Evolutionary conservation across 2,329 filamentous ascomycete genomes (phyloP), one percentile per base, ranked within the genome.

Genomic region (Colletotrichum tamarilloi): DNA sequence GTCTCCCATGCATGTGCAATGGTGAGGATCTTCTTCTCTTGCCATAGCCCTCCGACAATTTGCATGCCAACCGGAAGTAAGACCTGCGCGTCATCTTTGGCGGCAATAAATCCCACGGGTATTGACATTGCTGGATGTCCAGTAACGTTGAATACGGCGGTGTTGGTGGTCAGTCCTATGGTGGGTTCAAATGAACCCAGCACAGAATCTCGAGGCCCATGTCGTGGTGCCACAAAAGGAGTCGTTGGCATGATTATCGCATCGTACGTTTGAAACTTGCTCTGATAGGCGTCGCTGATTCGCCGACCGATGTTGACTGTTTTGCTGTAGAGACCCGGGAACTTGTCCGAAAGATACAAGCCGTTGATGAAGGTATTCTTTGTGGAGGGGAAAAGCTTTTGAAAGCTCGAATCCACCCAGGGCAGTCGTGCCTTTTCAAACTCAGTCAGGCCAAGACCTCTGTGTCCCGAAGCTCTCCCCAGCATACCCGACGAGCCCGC

Each of bases 331-430:
- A 88, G 77, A 1, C 82, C 79, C 0, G 86, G 87, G 69, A 87
- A 86, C 2, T 79, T 77, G 11, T 85, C 78, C 46, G 80, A 76
- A 0, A 87, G 81, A 63, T 88, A 89, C 0, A 86, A 76, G 0
- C 87, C 87, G 62, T 88, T 88, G 60, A 89, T 84, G 59, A 88
- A 85, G 4, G 87, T 87, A 75, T 89, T 89, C 74, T 88, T 89
- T 0, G 87, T 89, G 0, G 86, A 85, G 16, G 83, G 85, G 76
- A 88, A 88, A 1, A 87, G 82, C 46, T 87, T 84, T 52, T 88
- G 83, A 77, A 89, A 91, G 64, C 84, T 85, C 7, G 84, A 80
- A 28, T 84, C 80, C 1, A 81, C 85, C 82, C 84, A 85, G 0
- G 85, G 85, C 5, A 87, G 82, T 24, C 88, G 81, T 3, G 85